Evolutionary conservation across 345 rosid genomes (phyloP).

Genomic region (Litchi chinensis): DNA sequence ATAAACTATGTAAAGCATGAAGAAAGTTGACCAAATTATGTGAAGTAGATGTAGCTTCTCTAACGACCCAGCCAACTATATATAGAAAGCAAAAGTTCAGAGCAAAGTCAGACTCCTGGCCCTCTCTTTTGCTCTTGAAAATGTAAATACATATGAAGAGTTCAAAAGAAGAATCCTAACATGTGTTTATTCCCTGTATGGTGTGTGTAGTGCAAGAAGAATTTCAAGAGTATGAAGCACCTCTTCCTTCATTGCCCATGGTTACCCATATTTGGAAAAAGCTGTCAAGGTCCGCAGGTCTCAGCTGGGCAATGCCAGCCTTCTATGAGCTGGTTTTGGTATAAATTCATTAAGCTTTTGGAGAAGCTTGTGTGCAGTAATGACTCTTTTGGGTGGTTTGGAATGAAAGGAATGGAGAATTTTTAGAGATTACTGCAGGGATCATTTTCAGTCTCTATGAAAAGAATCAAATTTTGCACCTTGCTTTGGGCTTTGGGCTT

Average conservation of each 20-base stretch:
- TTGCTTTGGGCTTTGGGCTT: not conserved
- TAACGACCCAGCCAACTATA: not conserved
- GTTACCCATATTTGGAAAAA: not conserved
- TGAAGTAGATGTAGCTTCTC: not conserved
- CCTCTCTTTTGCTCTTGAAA: not conserved
- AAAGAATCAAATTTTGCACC: not conserved
- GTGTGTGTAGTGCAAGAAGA: not conserved
- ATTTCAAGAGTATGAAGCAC: not conserved
- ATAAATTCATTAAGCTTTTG: not conserved
- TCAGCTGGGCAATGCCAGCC: not conserved
- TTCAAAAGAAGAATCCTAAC: not conserved
- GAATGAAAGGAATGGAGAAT: not conserved
- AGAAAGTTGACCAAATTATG: not conserved
- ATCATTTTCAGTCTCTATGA: not conserved
- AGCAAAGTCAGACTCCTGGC: not conserved
- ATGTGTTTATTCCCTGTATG: not conserved
- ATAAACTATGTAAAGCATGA: not conserved
- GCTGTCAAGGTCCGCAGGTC: not conserved
- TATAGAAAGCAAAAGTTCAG: not conserved
- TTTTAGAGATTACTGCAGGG: not conserved
- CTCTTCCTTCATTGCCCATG: not conserved
- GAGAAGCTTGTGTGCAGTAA: not conserved
- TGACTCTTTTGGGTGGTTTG: not conserved
- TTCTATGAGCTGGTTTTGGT: not conserved
- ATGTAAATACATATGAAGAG: not conserved